A percentile compares a stretch with the other conserved stretches of the same genome.
Conservation (phyloP, 495 filamentous ascomycete genomes). For the Penicillium argentinense region DNA sequence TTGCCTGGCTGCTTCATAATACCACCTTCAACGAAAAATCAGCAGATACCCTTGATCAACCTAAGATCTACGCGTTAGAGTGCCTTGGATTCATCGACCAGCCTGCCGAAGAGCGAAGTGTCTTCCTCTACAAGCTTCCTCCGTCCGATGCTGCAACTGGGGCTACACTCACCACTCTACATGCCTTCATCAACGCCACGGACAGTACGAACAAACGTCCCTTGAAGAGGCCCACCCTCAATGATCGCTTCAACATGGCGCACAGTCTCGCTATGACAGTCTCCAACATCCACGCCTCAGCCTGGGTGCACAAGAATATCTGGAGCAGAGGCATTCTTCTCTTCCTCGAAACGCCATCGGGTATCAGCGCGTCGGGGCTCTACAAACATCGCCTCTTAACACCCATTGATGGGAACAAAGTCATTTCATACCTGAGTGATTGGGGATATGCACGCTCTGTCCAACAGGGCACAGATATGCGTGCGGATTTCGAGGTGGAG, state of each 20-base stretch:
- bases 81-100: conserved; percentile 21
- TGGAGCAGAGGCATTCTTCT: conserved; percentile 27
- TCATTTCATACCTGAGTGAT: conserved; percentile 20
- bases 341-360: conserved; percentile 11
- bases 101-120: conserved; percentile 14
- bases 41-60: conserved; percentile 9
- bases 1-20: conserved; percentile 23
- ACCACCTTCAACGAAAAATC: conserved; percentile 13
- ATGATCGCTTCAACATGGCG: conserved; percentile 26
- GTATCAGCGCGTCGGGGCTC: conserved; percentile 3
- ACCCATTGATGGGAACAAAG: not conserved
- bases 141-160: not conserved
- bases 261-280: conserved; percentile 20
- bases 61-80: conserved; percentile 22
- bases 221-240: conserved; percentile 14
- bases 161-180: conserved; percentile 15
- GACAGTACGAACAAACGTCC: conserved; percentile 12
- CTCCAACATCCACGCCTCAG: conserved; percentile 23
- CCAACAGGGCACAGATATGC: conserved; percentile 16
- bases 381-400: conserved; percentile 7
- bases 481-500: conserved; percentile 17
- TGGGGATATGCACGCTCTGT: conserved; percentile 24
- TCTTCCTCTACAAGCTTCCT: conserved; percentile 20
- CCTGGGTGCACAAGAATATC: conserved; percentile 33
- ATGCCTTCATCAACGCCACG: conserved; percentile 17